Evolutionary conservation across 2,329 filamentous ascomycete species (phyloP).

Genomic region (Calonectria leucothoes): DNA sequence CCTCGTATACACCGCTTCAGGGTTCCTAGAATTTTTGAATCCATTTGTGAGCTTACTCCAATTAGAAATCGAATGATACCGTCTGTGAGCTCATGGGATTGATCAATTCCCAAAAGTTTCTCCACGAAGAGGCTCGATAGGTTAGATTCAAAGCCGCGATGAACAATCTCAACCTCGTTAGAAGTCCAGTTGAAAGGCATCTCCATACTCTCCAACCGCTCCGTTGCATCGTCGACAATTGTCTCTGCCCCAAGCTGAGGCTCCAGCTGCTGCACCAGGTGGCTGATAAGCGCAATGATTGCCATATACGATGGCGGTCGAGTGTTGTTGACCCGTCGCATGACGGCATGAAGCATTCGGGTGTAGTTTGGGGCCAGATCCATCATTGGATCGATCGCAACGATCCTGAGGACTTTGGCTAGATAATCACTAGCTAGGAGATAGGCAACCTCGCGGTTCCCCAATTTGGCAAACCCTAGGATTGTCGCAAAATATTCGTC

Average conservation of each 20-base stretch:
- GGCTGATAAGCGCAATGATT: constrained; percentile 63
- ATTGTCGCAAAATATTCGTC: constrained; percentile 81
- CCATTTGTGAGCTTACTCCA: constrained; percentile 61
- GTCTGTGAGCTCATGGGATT: constrained; percentile 63
- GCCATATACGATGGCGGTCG: constrained; percentile 66
- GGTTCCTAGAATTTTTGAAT: constrained; percentile 63
- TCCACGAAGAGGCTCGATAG: constrained; percentile 67
- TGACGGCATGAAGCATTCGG: constrained; percentile 64
- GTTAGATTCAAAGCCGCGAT: constrained; percentile 49
- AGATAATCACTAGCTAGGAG: constrained; percentile 74
- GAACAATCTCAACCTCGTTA: constrained; percentile 59
- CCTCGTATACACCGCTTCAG: constrained; percentile 66
- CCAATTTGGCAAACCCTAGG: constrained; percentile 72
- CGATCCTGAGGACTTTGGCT: constrained; percentile 66
- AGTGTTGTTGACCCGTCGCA: constrained; percentile 58
- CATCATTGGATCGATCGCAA: constrained; percentile 67
- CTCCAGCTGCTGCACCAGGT: constrained; percentile 58
- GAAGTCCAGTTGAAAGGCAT: constrained; percentile 57
- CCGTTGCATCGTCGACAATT: constrained; percentile 53
- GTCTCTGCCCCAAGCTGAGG: constrained; percentile 46
- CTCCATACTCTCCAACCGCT: constrained; percentile 52
- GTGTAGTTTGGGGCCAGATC: constrained; percentile 66
- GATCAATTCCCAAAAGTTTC: constrained; percentile 73
- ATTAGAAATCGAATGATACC: constrained; percentile 70
- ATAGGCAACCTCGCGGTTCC: constrained; percentile 65